Conservation (phyloP, 1,139 yeast species). For the Groenewaldozyma sp. region DNA sequence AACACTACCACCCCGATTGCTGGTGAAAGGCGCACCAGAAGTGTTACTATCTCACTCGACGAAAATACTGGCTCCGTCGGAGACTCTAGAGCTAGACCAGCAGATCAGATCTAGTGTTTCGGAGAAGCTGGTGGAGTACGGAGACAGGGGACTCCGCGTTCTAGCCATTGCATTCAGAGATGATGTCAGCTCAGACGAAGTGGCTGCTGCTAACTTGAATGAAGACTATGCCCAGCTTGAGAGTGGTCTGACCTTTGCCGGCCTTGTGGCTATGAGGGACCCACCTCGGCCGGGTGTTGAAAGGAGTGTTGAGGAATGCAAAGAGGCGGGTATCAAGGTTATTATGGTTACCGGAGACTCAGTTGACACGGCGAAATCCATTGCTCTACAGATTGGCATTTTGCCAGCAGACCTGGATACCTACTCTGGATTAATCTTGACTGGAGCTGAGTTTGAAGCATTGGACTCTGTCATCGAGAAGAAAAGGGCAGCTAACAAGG, state of each 20-base stretch:
- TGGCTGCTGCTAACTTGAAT: neutral
- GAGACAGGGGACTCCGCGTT: neutral
- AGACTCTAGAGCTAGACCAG: no score
- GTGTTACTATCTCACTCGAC: constrained; percentile 35
- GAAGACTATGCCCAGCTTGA: no score
- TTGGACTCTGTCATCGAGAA: constrained; percentile 1
- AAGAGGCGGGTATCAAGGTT: constrained; percentile 42
- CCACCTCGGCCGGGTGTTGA: constrained; percentile 42
- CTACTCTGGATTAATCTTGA: no score
- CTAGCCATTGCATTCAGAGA: neutral
- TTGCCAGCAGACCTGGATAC: neutral
- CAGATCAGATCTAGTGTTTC: no score
- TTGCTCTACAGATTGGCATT: constrained; percentile 42
- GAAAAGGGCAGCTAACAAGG: constrained; percentile 27
- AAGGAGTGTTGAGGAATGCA: constrained; percentile 33
- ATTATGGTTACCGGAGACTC: constrained; percentile 51
- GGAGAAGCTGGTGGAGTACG: no score
- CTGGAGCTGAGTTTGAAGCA: constrained; percentile 6
- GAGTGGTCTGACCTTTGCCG: constrained; percentile 30
- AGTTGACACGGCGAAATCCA: constrained; percentile 44
- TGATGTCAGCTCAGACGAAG: neutral
- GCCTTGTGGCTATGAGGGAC: constrained; percentile 42
- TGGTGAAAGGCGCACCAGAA: constrained; percentile 50
- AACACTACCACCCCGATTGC: constrained; percentile 24
- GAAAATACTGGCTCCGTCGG: no score